phyloP scores from a whole-genome alignment of 306 rosid species.

The Hippophae tibetana region DNA sequence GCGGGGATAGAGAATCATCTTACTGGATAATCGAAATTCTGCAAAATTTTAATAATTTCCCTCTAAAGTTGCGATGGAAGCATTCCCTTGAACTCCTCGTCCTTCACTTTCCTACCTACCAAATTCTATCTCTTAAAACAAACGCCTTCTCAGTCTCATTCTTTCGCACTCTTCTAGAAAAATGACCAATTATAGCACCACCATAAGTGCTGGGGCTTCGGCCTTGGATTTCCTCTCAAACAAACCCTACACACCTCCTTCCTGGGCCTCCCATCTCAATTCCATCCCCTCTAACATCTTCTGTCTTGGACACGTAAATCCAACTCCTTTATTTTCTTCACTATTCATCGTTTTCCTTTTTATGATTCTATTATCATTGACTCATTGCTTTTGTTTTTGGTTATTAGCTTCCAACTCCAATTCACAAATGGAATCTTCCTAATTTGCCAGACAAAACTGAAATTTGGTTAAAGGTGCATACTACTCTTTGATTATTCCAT shows the following conservation, averaged over 20 bases:
- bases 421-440: constrained; percentile 93
- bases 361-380: neutral
- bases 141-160: constrained; percentile 6
- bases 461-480: constrained; percentile 72
- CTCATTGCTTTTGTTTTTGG: neutral
- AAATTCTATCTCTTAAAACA: no score
- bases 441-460: constrained; percentile 65
- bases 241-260: constrained; percentile 57
- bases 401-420: constrained; percentile 80
- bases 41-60: no score
- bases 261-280: constrained; percentile 75
- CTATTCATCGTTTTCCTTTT: neutral
- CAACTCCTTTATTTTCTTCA: neutral
- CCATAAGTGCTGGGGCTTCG: neutral
- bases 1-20: no score
- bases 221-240: constrained; percentile 37
- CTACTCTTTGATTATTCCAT: no score
- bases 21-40: no score
- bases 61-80: no score
- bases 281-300: constrained; percentile 60
- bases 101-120: no score
- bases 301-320: constrained; percentile 66
- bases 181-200: constrained; percentile 21
- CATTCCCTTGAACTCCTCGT: no score
- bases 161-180: neutral